A percentile compares a stretch with the other conserved stretches of the same genome.
Evolutionary conservation across 441 rosid species (phyloP).

Genomic region (Eutrema salsugineum): DNA sequence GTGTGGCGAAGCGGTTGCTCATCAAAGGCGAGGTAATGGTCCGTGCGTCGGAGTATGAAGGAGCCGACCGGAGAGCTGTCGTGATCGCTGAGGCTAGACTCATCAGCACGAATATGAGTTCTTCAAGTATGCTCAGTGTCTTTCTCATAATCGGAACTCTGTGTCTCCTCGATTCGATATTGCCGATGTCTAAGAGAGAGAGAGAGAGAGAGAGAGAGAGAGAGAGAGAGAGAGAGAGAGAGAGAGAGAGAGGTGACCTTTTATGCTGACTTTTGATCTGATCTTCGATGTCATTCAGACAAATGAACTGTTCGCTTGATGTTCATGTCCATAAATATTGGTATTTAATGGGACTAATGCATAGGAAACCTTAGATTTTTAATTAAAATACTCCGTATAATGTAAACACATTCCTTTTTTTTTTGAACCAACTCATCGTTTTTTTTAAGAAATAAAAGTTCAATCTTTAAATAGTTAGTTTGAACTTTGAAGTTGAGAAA

Average conservation of each 20-base stretch:
- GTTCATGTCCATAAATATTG: not conserved
- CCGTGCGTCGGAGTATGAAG: not conserved
- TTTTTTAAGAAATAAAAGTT: too few relatives aligned
- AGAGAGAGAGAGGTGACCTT: not conserved
- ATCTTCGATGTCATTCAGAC: not conserved
- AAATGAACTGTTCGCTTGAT: not conserved
- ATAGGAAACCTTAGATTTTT: not conserved
- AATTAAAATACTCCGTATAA: too few relatives aligned
- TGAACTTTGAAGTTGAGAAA: too few relatives aligned
- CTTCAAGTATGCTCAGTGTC: constrained; percentile 24
- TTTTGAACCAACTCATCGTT: too few relatives aligned
- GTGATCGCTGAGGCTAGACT: constrained; percentile 14
- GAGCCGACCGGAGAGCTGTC: not conserved
- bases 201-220: not conserved
- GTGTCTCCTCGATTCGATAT: not conserved
- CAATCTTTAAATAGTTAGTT: too few relatives aligned
- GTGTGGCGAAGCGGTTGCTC: constrained; percentile 9
- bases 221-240: too few relatives aligned
- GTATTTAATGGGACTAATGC: not conserved
- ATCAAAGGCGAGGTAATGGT: not conserved
- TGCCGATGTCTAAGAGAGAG: not conserved
- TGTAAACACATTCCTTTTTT: too few relatives aligned
- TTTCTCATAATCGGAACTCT: not conserved
- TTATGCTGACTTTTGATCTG: not conserved
- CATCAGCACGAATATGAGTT: constrained; percentile 16